Evolutionary conservation across 2,329 filamentous ascomycete genomes (phyloP).

Genomic region (Aspergillus sp.): DNA sequence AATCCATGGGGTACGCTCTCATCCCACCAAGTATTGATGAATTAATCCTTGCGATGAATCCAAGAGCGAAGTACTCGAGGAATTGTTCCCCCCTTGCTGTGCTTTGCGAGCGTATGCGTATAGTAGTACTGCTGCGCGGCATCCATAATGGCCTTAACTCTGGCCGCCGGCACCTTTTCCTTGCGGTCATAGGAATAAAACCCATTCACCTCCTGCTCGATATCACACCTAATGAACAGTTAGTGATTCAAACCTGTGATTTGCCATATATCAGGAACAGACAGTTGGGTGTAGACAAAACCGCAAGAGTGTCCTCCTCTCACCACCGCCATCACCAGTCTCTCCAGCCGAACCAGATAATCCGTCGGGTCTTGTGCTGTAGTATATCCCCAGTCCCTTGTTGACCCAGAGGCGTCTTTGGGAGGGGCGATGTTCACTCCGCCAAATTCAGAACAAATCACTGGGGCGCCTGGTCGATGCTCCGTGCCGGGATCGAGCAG

Average conservation of each 20-base stretch:
- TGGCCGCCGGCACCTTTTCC: slow-evolving; percentile 57
- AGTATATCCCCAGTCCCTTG: slow-evolving; percentile 65
- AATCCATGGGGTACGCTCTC: too few species aligned
- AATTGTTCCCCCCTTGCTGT: not conserved
- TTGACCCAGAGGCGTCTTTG: slow-evolving; percentile 38
- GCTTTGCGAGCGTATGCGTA: slow-evolving; percentile 15
- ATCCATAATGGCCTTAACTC: slow-evolving; percentile 59
- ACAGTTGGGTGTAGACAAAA: slow-evolving; percentile 66
- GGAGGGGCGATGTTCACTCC: slow-evolving; percentile 63
- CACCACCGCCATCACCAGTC: slow-evolving; percentile 57
- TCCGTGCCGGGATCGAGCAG: slow-evolving; percentile 47
- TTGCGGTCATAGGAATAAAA: slow-evolving; percentile 62
- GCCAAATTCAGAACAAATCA: slow-evolving; percentile 67
- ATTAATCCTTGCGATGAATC: not conserved
- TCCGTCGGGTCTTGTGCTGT: slow-evolving; percentile 61
- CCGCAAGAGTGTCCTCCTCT: slow-evolving; percentile 57
- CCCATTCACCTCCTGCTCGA: slow-evolving; percentile 68
- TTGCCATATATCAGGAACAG: slow-evolving; percentile 27
- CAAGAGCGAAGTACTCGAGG: not conserved
- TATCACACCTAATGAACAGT: slow-evolving; percentile 43
- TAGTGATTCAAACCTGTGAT: not conserved
- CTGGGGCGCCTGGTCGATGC: slow-evolving; percentile 56
- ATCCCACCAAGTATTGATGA: too few species aligned
- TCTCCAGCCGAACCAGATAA: slow-evolving; percentile 57
- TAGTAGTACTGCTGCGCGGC: slow-evolving; percentile 50